Conservation (phyloP, 2,329 filamentous ascomycete genomes). For the Verticillium isaacii region DNA sequence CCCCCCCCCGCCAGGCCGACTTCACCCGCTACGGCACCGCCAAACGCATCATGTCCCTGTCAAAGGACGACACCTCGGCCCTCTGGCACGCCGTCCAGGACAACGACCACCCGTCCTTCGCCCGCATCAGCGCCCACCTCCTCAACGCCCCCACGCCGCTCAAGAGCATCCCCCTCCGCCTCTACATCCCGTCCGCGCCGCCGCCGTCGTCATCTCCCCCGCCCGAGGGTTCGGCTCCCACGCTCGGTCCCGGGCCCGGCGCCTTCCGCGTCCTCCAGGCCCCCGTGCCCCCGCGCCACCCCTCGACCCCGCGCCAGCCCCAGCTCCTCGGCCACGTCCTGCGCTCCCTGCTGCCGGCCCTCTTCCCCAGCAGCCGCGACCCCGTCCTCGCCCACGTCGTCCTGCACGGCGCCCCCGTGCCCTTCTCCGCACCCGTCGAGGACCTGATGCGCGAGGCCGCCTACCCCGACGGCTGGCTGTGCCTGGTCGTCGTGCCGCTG, state of each 20-base stretch:
- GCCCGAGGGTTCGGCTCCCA: background rate
- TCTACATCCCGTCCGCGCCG: slow-evolving; percentile 74
- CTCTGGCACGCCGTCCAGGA: slow-evolving; percentile 78
- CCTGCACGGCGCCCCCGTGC: slow-evolving; percentile 79
- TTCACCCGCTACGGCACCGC: slow-evolving; percentile 84
- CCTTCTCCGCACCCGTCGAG: slow-evolving; percentile 73
- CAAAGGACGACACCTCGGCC: slow-evolving; percentile 75
- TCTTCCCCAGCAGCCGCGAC: slow-evolving; percentile 85
- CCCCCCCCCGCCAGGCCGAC: slow-evolving; percentile 53
- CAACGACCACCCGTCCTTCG: slow-evolving; percentile 70
- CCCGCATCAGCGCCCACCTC: slow-evolving; percentile 69
- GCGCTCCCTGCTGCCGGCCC: slow-evolving; percentile 65
- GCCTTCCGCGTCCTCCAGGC: slow-evolving; percentile 72
- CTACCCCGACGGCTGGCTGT: slow-evolving; percentile 91
- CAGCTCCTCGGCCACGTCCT: slow-evolving; percentile 69
- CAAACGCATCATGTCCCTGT: slow-evolving; percentile 84
- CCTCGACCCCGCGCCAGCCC: slow-evolving; percentile 31
- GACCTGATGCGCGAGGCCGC: slow-evolving; percentile 78
- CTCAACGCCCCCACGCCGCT: slow-evolving; percentile 71
- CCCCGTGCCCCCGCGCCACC: slow-evolving; percentile 51
- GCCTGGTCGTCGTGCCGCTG: slow-evolving; percentile 73
- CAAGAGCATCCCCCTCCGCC: slow-evolving; percentile 77
- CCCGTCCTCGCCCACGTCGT: slow-evolving; percentile 80
- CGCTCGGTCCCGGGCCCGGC: slow-evolving; percentile 24
- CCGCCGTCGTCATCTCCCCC: slow-evolving; percentile 3